Base-by-base conservation (phyloP, 148 eudicot genomes). In the Polygonum maritimum region DNA sequence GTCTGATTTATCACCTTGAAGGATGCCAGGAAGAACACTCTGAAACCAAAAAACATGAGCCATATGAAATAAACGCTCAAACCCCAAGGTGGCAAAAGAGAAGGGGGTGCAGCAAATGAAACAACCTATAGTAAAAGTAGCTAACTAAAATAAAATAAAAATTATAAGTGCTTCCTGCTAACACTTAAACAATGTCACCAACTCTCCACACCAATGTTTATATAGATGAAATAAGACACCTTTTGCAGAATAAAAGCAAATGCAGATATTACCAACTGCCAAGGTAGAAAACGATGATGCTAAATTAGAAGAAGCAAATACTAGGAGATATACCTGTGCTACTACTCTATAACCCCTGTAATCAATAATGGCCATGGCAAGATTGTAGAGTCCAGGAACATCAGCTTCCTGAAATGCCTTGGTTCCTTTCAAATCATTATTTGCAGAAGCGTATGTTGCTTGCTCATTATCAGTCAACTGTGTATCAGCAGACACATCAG, bases 1-100 rank as follows among this genome's bases (percentile, higher is more conserved):
- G 79, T 96, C 98, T 41, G 99, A 96, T 81, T 96, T 96, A 79
- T 96, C 99, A 57, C 99, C 99, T 85, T 96, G 99, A 79, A 96
- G 97, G 74, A 96, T 96, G 78, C 99, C 99, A 1, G 99, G 99
- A 78, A 96, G 83, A 77, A 96, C 99, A 87, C 99, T 96, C 99
- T 96, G 86, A 73, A 82, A 71, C n/a, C 41, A 71, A 71, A 71
- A 79, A 82, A 18, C 52, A 76, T 11, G 76, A 76, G 3, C 49
- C 31, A 31, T 47, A 18, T 16, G 22, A 70, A 39, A 70, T 47
- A 31, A 21, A 31, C 13, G 13, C 65, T 75, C 38, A 0, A 75
- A 5, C 39, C 69, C 14, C 2, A 31, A 31, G 36, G 38, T 21
- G 10, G 69, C 36, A 60, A 22, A 60, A 60, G 15, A 60, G 38